Percentiles rank a stretch among this genome's conserved stretches.
Conservation (phyloP, 1,139 yeast species). For the Lodderomyces jiufengensis region DNA sequence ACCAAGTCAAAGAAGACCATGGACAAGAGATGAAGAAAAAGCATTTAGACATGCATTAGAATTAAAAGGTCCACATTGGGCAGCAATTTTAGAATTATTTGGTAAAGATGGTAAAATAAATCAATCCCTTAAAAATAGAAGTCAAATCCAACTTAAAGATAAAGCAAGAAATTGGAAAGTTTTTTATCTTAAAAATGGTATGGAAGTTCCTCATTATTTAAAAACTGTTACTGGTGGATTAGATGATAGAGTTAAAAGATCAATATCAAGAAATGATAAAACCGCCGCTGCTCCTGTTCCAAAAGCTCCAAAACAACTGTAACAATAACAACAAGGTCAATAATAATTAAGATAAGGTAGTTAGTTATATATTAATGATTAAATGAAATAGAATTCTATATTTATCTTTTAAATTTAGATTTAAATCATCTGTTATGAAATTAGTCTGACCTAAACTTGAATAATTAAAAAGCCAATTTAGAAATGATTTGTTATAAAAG, state of each 20-base stretch:
- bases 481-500: too few relatives aligned
- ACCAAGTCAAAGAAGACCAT: slow-evolving; percentile 54
- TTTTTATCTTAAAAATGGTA: slow-evolving; percentile 68
- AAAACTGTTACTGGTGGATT: slow-evolving; percentile 83
- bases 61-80: slow-evolving; percentile 89
- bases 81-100: slow-evolving; percentile 77
- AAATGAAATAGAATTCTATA: too few relatives aligned
- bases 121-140: slow-evolving; percentile 80
- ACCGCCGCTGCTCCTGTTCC: slow-evolving; percentile 45
- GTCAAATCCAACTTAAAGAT: slow-evolving; percentile 89
- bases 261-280: slow-evolving; percentile 26
- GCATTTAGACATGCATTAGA: slow-evolving; percentile 81
- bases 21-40: slow-evolving; percentile 88
- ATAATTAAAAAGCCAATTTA: too few relatives aligned
- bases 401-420: too few relatives aligned
- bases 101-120: slow-evolving; percentile 90
- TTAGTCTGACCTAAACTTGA: too few relatives aligned
- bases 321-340: not conserved
- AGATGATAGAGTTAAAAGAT: slow-evolving; percentile 36
- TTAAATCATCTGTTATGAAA: too few relatives aligned
- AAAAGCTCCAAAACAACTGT: slow-evolving; percentile 10
- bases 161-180: slow-evolving; percentile 95
- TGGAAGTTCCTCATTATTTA: slow-evolving; percentile 74
- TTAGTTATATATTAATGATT: too few relatives aligned
- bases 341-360: not conserved